Evolutionary conservation across 2,329 filamentous ascomycete genomes (phyloP).

Genomic region (Capronia coronata): DNA sequence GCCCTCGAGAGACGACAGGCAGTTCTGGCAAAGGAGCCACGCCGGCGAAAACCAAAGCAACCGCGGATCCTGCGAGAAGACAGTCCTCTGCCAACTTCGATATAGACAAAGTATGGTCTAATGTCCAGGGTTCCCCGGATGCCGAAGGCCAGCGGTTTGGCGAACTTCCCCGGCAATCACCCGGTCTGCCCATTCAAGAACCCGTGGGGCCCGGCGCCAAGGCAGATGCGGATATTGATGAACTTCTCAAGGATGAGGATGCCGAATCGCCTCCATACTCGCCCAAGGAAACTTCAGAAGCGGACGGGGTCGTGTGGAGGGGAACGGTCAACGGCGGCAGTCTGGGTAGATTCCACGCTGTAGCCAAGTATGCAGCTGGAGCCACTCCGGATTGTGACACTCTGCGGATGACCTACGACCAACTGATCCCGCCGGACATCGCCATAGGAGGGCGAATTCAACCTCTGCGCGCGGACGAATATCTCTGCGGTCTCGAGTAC

Average conservation of each 20-base stretch:
- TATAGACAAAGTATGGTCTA: constrained; percentile 77
- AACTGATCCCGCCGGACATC: constrained; percentile 62
- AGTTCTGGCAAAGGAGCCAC: constrained; percentile 14
- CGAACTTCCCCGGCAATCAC: constrained; percentile 42
- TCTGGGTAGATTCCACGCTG: constrained; percentile 66
- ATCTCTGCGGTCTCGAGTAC: constrained; percentile 79
- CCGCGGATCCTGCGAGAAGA: constrained; percentile 44
- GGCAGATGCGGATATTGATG: constrained; percentile 83
- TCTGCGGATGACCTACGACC: constrained; percentile 53
- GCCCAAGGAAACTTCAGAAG: constrained; percentile 63
- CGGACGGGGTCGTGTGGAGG: constrained; percentile 70
- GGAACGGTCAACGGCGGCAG: constrained; percentile 70
- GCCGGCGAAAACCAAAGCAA: constrained; percentile 31
- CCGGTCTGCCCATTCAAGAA: constrained; percentile 29
- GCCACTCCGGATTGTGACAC: constrained; percentile 48
- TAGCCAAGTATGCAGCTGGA: constrained; percentile 78
- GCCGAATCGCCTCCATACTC: constrained; percentile 78
- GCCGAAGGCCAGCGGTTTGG: constrained; percentile 36
- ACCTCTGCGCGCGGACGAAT: constrained; percentile 76
- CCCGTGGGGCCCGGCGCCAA: constrained; percentile 44
- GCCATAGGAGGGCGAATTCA: constrained; percentile 66
- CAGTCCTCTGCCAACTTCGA: constrained; percentile 62
- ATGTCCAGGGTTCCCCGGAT: constrained; percentile 51
- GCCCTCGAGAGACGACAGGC: constrained; percentile 9
- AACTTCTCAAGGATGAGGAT: constrained; percentile 74